A percentile compares a stretch with the other conserved stretches of the same genome.
Evolutionary conservation across 1,284 basidiomycete species (phyloP).

Genomic region (Malassezia psittaci): DNA sequence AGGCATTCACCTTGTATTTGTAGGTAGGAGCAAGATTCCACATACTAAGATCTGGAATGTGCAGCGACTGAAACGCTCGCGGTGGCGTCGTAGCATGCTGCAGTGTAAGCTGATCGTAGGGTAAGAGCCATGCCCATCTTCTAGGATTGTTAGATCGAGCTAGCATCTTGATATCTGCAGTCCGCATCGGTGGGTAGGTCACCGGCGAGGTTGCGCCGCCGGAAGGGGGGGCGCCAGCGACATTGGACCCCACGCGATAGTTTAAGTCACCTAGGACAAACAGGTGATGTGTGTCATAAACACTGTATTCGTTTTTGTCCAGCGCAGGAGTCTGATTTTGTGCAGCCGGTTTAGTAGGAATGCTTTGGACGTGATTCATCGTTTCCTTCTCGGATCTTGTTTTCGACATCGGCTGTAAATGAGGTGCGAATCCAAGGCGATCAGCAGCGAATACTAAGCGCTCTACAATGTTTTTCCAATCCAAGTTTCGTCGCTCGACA

Average conservation of each 20-base stretch:
- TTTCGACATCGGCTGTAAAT: conserved; percentile 7
- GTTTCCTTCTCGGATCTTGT: neutral
- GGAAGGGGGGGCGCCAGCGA: neutral
- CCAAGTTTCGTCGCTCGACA: conserved; percentile 61
- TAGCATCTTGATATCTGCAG: conserved; percentile 7
- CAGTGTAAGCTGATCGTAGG: conserved; percentile 37
- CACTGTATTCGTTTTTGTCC: conserved; percentile 26
- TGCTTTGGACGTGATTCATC: neutral
- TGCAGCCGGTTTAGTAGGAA: conserved; percentile 25
- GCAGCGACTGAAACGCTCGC: conserved; percentile 36
- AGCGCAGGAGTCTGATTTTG: conserved; percentile 51
- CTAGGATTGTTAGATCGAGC: conserved; percentile 20
- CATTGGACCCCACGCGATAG: conserved; percentile 33
- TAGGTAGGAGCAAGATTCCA: conserved; percentile 38
- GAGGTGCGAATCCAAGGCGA: neutral
- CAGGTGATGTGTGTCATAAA: conserved; percentile 46
- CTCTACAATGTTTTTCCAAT: conserved; percentile 69
- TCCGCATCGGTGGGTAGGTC: conserved; percentile 2
- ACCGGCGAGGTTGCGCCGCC: neutral
- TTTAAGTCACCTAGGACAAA: conserved; percentile 48
- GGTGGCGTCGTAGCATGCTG: conserved; percentile 20
- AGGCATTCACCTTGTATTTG: conserved; percentile 46
- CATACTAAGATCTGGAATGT: conserved; percentile 25
- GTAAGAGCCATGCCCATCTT: conserved; percentile 29
- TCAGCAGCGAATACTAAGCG: conserved; percentile 61